These are phyloP conservation scores for Aethionema arabicum DNA, from an alignment of 345 rosid species.

Conservation along the genomic window DNA sequence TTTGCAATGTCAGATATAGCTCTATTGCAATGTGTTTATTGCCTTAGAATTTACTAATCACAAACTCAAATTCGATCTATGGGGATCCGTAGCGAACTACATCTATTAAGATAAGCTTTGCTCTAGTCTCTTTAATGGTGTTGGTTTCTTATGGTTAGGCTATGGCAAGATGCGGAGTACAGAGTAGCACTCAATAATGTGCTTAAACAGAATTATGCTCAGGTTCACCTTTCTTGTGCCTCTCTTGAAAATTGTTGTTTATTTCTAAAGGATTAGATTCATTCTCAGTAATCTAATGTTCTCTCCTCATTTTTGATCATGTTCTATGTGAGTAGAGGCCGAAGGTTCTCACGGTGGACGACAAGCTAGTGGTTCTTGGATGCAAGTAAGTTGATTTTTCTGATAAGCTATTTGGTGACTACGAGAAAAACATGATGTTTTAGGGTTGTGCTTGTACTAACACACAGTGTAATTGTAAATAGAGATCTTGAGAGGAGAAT, in stretches of 20 bases:
- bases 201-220: conserved; percentile 56
- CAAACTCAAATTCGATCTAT: conserved; percentile 3
- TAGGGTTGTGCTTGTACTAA: neutral
- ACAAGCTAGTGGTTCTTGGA: conserved; percentile 65
- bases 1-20: neutral
- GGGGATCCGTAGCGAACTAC: neutral
- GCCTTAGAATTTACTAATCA: neutral
- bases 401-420: conserved; percentile 3
- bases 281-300: neutral
- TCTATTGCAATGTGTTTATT: conserved; percentile 5
- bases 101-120: neutral
- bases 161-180: conserved; percentile 89
- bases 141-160: conserved; percentile 40
- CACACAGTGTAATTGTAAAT: conserved; percentile 15
- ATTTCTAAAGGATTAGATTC: neutral
- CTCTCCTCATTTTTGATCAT: neutral
- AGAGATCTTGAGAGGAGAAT: conserved; percentile 82
- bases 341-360: conserved; percentile 74
- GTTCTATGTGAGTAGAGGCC: conserved; percentile 55
- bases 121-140: conserved; percentile 5
- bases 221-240: conserved; percentile 41
- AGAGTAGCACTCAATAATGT: conserved; percentile 56
- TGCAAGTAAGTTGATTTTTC: conserved; percentile 60
- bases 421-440: neutral
- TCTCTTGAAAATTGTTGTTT: neutral